Evolutionary conservation across 352 stramenopile genomes (phyloP), one percentile per base, ranked within the genome.

Genomic region (Lagenidium sp.): DNA sequence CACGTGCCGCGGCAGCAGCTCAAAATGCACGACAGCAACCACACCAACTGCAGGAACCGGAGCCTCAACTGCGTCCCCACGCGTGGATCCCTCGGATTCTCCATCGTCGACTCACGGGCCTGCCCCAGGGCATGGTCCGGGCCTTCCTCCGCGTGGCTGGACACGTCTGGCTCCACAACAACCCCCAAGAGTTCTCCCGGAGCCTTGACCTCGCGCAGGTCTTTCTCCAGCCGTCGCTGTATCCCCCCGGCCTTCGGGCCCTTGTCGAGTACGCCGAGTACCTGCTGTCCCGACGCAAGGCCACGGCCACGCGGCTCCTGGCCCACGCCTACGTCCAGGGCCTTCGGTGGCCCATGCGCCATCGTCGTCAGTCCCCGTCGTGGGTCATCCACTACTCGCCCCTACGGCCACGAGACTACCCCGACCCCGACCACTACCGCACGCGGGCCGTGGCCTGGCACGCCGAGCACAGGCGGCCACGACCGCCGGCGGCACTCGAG

Each of bases 231-330:
- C 11, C 62, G 50, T 40, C 62, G 70, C 1, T n/a, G 18, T 83
- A 63, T 52, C 47, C 54, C n/a, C 57, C 63, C 57, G 13, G 46
- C 63, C 21, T 91, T 11, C 70, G 66, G 2, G 68, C 53, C 12
- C 82, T 88, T 28, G 40, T 85, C 28, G 75, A 91, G 44, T 87
- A 81, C 53, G 66, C 64, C 18, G 77, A 71, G 42, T 88, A 70
- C 39, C 44, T 87, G 7, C 43, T 66, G 1, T 63, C 66, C 24
- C 65, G 52, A 0, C 60, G 70, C 31, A 50, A 62, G 1, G 46
- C 55, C n/a, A 68, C 57, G 4, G 63, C 69, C 15, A 44, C 37
- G 0, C 63, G 58, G 13, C 32, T 88, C 31, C 59, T 88, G n/a
- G 44, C 60, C 13, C 78, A 91, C 44, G 51, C 67, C 19, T 85